Percentiles rank a stretch among this genome's conserved stretches.
phyloP scores from a whole-genome alignment of 305 asterid species.

The Plantago lanceolata region DNA sequence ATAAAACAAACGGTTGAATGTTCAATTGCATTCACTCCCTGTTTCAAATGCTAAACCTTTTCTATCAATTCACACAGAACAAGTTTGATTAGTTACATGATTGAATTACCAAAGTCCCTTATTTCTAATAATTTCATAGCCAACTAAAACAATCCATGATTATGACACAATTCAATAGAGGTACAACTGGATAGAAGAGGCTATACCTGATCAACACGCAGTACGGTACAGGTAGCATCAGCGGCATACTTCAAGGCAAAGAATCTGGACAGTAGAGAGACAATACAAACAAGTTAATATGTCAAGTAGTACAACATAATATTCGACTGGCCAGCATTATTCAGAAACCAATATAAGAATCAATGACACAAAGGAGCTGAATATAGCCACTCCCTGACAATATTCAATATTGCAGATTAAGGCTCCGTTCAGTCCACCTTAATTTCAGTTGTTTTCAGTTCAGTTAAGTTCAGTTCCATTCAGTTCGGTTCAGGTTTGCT shows the following conservation, averaged over 20 bases:
- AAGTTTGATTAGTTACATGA: too few relatives aligned
- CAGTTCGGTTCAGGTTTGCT: too few relatives aligned
- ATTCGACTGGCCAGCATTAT: not conserved
- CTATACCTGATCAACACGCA: constrained; percentile 88
- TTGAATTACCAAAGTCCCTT: too few relatives aligned
- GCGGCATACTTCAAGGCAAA: constrained; percentile 92
- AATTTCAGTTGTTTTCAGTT: too few relatives aligned
- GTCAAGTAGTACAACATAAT: not conserved
- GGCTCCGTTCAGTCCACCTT: too few relatives aligned
- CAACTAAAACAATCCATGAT: not conserved
- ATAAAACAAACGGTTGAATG: too few relatives aligned
- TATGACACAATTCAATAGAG: too few relatives aligned
- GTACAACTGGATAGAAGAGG: not conserved
- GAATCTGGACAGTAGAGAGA: constrained; percentile 39
- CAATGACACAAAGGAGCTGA: not conserved
- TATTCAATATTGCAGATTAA: too few relatives aligned
- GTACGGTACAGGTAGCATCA: constrained; percentile 89
- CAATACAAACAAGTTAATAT: constrained; percentile 12
- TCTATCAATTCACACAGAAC: too few relatives aligned
- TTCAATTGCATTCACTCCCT: too few relatives aligned
- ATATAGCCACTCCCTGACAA: not conserved
- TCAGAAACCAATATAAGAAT: not conserved
- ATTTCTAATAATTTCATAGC: not conserved
- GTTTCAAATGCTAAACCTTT: too few relatives aligned
- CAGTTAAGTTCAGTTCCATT: too few relatives aligned